phyloP scores from a whole-genome alignment of 768 basidiomycete species.

The Rhodotorula babjevae region DNA sequence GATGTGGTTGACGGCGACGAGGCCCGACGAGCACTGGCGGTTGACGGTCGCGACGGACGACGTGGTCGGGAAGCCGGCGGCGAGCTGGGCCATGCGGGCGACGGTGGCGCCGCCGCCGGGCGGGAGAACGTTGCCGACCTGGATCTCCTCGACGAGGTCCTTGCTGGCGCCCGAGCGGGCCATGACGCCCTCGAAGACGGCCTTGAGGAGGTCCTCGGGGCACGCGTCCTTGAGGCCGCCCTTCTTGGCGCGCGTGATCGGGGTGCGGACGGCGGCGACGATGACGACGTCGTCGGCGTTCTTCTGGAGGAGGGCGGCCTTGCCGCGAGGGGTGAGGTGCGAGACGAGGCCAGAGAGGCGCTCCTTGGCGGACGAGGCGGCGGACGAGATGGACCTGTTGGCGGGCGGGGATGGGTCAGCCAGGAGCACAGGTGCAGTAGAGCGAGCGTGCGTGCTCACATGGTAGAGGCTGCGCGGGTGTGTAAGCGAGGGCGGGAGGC shows the following conservation, averaged over 20 bases:
- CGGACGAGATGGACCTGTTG: background rate
- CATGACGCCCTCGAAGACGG: slow-evolving; percentile 72
- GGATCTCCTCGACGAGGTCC: slow-evolving; percentile 40
- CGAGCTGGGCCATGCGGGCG: slow-evolving; percentile 81
- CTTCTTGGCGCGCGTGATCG: slow-evolving; percentile 78
- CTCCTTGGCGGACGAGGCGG: slow-evolving; percentile 19
- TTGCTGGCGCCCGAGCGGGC: slow-evolving; percentile 53
- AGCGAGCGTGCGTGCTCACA: too few species aligned
- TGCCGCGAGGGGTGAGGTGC: slow-evolving; percentile 30
- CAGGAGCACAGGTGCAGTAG: background rate
- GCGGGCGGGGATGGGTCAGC: too few species aligned
- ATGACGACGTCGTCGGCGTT: slow-evolving; percentile 59
- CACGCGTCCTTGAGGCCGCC: slow-evolving; percentile 81
- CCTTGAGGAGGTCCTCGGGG: slow-evolving; percentile 78
- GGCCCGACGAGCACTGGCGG: slow-evolving; percentile 85
- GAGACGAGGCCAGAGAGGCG: slow-evolving; percentile 28
- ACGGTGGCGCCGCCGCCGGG: slow-evolving; percentile 70
- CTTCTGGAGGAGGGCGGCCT: slow-evolving; percentile 19
- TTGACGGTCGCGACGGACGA: slow-evolving; percentile 89
- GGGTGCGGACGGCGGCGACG: slow-evolving; percentile 78
- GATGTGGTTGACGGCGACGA: slow-evolving; percentile 85
- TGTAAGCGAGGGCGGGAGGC: too few species aligned
- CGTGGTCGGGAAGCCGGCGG: slow-evolving; percentile 78
- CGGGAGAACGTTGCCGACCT: slow-evolving; percentile 74
- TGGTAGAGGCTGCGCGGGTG: too few species aligned